Conservation (phyloP, 2,329 filamentous ascomycete genomes). For the Penicillium sp. region DNA sequence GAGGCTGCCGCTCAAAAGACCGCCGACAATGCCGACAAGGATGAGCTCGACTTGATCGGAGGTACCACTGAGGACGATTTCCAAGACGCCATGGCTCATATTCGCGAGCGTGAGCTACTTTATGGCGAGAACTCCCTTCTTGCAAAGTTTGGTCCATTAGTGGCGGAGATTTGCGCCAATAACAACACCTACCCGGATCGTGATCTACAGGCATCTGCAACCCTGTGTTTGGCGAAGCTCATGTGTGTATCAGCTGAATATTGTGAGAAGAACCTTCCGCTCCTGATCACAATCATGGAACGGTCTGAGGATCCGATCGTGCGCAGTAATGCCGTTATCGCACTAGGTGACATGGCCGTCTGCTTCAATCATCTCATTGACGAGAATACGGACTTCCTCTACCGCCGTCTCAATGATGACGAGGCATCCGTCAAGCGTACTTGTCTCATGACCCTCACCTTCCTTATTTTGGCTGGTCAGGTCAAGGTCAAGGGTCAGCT, state of each 20-base stretch:
- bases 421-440: slow-evolving; percentile 93
- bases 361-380: slow-evolving; percentile 99
- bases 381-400: slow-evolving; percentile 97
- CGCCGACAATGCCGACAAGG: slow-evolving; percentile 66
- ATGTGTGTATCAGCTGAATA: slow-evolving; percentile 99
- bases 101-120: slow-evolving; percentile 79
- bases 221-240: slow-evolving; percentile 91
- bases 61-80: slow-evolving; percentile 96
- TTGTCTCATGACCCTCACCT: slow-evolving; percentile 97
- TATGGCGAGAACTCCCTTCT: slow-evolving; percentile 82
- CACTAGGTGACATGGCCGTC: slow-evolving; percentile 97
- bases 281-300: slow-evolving; percentile 98
- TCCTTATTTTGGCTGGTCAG: slow-evolving; percentile 93
- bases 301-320: slow-evolving; percentile 89
- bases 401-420: slow-evolving; percentile 84
- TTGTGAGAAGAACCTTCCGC: slow-evolving; percentile 86
- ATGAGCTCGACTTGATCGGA: slow-evolving; percentile 94
- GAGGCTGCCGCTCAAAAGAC: slow-evolving; percentile 48
- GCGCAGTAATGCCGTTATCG: slow-evolving; percentile 93
- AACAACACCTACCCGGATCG: slow-evolving; percentile 90
- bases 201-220: slow-evolving; percentile 88
- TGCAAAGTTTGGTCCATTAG: slow-evolving; percentile 86
- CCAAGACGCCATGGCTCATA: slow-evolving; percentile 80
- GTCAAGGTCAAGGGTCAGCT: slow-evolving; percentile 99
- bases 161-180: slow-evolving; percentile 90